Conservation (phyloP, 129 eudicot species). For the Glebionis coronaria region DNA sequence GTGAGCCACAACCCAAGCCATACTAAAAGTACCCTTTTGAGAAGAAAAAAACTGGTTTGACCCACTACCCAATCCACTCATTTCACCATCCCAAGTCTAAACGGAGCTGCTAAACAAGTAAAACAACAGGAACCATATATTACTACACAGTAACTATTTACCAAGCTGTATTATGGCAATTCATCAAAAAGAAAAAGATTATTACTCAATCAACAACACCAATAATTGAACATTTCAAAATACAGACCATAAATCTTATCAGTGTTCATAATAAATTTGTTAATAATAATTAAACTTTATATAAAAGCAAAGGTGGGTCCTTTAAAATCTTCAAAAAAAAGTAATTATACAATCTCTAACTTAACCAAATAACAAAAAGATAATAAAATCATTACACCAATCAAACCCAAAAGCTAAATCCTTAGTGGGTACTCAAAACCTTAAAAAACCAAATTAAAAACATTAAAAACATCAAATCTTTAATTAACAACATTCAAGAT, state of each 20-base stretch:
- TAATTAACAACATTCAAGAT: background rate
- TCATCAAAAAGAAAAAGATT: background rate
- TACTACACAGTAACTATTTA: background rate
- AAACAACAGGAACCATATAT: background rate
- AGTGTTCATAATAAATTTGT: background rate
- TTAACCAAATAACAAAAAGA: background rate
- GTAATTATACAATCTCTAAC: background rate
- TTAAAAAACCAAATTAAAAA: background rate
- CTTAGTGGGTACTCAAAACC: background rate
- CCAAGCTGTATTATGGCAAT: background rate
- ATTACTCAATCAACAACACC: background rate
- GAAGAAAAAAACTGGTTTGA: background rate
- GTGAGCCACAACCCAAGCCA: background rate
- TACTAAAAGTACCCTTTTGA: background rate
- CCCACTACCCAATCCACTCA: background rate
- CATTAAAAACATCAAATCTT: background rate
- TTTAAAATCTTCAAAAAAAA: too few species aligned
- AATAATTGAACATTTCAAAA: background rate
- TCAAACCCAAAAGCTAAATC: background rate
- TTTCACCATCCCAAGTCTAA: background rate
- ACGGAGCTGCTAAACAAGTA: background rate
- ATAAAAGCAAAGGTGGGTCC: too few species aligned
- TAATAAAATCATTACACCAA: background rate
- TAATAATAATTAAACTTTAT: background rate
- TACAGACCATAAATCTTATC: too few species aligned